These are phyloP conservation scores for Domatiomyces catenatus DNA, from an alignment of 2,329 filamentous ascomycete genomes.

Conservation along the genomic window DNA sequence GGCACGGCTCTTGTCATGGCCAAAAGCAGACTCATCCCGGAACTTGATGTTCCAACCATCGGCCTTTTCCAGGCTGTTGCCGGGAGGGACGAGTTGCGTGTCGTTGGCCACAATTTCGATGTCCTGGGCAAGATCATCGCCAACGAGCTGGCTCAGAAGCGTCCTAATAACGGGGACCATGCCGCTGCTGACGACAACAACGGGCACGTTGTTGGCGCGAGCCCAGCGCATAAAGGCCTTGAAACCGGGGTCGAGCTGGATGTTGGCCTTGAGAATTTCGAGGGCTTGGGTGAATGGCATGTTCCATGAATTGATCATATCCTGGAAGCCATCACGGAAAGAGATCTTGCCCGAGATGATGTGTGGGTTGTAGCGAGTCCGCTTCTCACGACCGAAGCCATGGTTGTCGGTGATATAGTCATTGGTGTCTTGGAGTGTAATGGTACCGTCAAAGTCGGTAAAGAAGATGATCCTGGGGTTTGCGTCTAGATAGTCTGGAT, in stretches of 20 bases:
- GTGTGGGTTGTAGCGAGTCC: slow-evolving; percentile 57
- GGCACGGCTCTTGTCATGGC: slow-evolving; percentile 92
- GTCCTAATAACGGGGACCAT: slow-evolving; percentile 87
- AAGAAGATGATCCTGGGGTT: slow-evolving; percentile 93
- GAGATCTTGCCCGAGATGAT: slow-evolving; percentile 50
- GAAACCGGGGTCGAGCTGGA: slow-evolving; percentile 80
- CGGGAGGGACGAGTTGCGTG: slow-evolving; percentile 48
- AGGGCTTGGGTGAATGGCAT: slow-evolving; percentile 73
- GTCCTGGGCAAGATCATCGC: slow-evolving; percentile 53
- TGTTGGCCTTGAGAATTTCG: slow-evolving; percentile 60
- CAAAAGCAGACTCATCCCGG: slow-evolving; percentile 66
- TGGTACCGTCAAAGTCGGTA: slow-evolving; percentile 95
- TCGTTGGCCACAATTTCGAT: slow-evolving; percentile 87
- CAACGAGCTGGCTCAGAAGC: slow-evolving; percentile 63
- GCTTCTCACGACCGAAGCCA: slow-evolving; percentile 60
- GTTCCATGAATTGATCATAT: slow-evolving; percentile 80
- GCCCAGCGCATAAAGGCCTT: slow-evolving; percentile 76
- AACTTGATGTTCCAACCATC: slow-evolving; percentile 78
- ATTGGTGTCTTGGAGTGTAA: slow-evolving; percentile 62
- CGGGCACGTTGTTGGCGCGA: slow-evolving; percentile 65
- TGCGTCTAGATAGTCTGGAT: slow-evolving; percentile 21
- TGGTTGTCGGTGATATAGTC: slow-evolving; percentile 74
- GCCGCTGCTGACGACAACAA: slow-evolving; percentile 80
- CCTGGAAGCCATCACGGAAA: slow-evolving; percentile 54
- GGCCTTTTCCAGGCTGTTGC: slow-evolving; percentile 60